These are phyloP conservation scores for Limtongia smithiae DNA, from an alignment of 805 yeast species.

Conservation along the genomic window DNA sequence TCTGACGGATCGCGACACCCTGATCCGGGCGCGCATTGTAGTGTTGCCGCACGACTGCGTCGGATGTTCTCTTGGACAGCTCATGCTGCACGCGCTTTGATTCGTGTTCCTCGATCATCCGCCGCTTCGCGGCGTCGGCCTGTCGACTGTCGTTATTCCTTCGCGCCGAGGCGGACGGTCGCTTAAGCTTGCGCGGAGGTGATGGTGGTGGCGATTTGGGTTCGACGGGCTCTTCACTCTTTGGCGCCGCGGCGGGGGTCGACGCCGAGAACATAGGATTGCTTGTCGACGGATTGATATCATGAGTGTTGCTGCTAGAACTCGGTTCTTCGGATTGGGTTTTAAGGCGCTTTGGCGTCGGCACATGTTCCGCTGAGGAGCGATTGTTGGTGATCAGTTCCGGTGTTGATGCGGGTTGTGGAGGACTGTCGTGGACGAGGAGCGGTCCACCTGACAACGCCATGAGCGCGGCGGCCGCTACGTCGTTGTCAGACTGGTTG, in stretches of 20 bases:
- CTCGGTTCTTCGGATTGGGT: too few relatives aligned
- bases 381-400: too few relatives aligned
- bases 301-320: not conserved
- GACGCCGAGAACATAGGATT: too few relatives aligned
- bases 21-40: conserved; percentile 80
- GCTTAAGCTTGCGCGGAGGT: conserved; percentile 28
- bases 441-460: conserved; percentile 1
- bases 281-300: too few relatives aligned
- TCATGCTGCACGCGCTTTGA: conserved; percentile 6
- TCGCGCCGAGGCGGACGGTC: conserved; percentile 23
- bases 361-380: too few relatives aligned
- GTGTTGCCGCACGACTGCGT: conserved; percentile 71
- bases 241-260: not conserved
- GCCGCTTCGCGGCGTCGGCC: conserved; percentile 4
- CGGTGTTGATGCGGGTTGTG: not conserved
- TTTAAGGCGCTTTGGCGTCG: too few relatives aligned
- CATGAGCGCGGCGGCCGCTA: conserved; percentile 14
- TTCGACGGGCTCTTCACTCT: conserved; percentile 9
- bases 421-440: too few relatives aligned
- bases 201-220: conserved; percentile 27
- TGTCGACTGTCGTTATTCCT: conserved; percentile 10
- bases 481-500: conserved; percentile 6
- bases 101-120: conserved; percentile 4
- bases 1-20: conserved; percentile 56
- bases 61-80: conserved; percentile 36